Base-by-base conservation (phyloP, 345 rosid species). In the Trapa incisa region DNA sequence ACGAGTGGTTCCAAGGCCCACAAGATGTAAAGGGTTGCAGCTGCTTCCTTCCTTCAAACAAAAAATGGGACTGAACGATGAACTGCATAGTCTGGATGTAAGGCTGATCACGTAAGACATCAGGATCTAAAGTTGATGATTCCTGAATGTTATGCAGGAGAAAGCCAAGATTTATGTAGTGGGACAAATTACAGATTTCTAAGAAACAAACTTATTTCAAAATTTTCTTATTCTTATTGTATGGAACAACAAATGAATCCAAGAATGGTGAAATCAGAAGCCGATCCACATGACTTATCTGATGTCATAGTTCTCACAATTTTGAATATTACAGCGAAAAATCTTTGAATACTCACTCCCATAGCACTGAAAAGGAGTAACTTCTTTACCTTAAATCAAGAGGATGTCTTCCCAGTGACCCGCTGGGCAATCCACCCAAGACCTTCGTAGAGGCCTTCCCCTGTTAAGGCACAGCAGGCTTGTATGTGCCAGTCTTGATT, bases 401-500 rank as follows among this genome's bases (percentile, higher is more conserved):
- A 71, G 14, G 85, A 79, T 47, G 91, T 84, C 76, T 88, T 91
- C 48, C 91, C 96, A 0, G 94, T 88, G 68, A 88, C 94, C 65
- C 75, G 85, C 78, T 89, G 96, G 2, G 92, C 88, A 60, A 88
- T 81, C 97, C 98, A 93, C 57, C 93, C 92, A 14, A 90, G 84
- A 61, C 92, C 96, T 73, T 93, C 96, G 29, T 81, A 82, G 60
- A 87, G 78, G 67, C 94, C 98, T 36, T 93, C 96, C 33, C 96
- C 97, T 6, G 94, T 90, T 53, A 90, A 81, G 13, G 95, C 95
- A 75, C 91, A 83, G 47, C 96, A 88, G 65, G 96, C 86, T 85
- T 91, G 96, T 63, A 93, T 90, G 76, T 93, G 97, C 98, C 98
- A 93, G 70, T 93, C 96, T 68, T 93, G 96, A 70, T 81, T 90